Evolutionary conservation across 1,284 basidiomycete genomes (phyloP), one percentile per base, ranked within the genome.

Genomic region (Cryptococcus maquisensis): DNA sequence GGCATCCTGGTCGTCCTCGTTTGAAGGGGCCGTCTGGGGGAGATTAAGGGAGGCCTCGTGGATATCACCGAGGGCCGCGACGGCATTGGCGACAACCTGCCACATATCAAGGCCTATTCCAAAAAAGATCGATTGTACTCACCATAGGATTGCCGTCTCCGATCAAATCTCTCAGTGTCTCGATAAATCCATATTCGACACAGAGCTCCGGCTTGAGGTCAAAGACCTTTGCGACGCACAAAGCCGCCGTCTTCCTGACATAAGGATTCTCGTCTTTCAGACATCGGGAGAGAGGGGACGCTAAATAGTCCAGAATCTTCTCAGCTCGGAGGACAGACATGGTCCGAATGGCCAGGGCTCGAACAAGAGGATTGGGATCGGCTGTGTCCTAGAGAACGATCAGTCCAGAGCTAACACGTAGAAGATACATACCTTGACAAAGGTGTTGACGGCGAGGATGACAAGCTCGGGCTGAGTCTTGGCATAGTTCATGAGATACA

Each of bases 221-320:
- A 75, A 96, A 98, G 49, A 98, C 80, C 75, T 98, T 98, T 55
- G 94, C 93, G 23, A 98, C 95, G 63, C 81, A 93, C 26, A 98
- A 81, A 4, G 93, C 94, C 1, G 93, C 95, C 8, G 94, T 98
- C 80, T 97, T 98, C 66, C 94, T 85, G 37, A 98, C 94, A 73
- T 98, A 98, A 0, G 96, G 94, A 68, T 96, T 96, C 64, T 97
- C 93, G 76, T 98, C 95, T 36, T 84, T 82, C 37, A 98, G 79
- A 65, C 89, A 90, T 66, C 92, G 90, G 66, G 90, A 87, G 9
- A 98, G 79, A 0, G 95, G 95, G 69, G 94, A 90, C 56, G 89
- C 92, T 38, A 98, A 84, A 77, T 98, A 98, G 79, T 96, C 93
- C 77, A 98, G 92, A 74, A 98, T 98, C 84, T 97, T 98, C 76